Evolutionary conservation across 2,329 filamentous ascomycete species (phyloP).

Genomic region (Curvularia sp.): DNA sequence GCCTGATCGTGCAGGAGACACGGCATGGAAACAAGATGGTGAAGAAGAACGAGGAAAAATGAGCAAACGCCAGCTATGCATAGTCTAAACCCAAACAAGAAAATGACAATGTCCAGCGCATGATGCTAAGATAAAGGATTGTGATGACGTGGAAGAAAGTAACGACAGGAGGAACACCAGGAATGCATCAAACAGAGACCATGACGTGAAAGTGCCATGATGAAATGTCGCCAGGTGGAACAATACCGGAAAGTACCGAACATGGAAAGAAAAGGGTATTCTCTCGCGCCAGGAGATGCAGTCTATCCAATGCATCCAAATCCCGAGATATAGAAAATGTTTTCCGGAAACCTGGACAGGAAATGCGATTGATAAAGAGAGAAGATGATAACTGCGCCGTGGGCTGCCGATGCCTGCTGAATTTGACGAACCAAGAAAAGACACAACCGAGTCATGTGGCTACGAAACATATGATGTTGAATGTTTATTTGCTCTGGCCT

Average conservation of each 20-base stretch:
- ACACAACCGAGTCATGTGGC: slow-evolving; percentile 3
- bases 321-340: neutral
- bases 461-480: slow-evolving; percentile 3
- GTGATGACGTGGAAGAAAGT: slow-evolving; percentile 1
- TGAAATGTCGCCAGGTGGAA: neutral
- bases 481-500: slow-evolving; percentile 29
- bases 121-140: slow-evolving; percentile 13
- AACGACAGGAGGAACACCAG: slow-evolving; percentile 1
- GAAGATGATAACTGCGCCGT: neutral
- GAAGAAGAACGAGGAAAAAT: slow-evolving; percentile 8
- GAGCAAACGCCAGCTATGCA: slow-evolving; percentile 20
- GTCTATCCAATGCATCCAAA: slow-evolving; percentile 13
- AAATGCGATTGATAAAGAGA: neutral
- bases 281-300: slow-evolving; percentile 20
- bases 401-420: neutral
- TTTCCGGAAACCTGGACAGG: neutral
- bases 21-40: slow-evolving; percentile 2
- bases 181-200: slow-evolving; percentile 5
- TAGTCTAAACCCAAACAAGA: slow-evolving; percentile 11
- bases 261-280: slow-evolving; percentile 14
- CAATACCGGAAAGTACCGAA: neutral
- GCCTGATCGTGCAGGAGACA: slow-evolving; percentile 4
- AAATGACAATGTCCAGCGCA: slow-evolving; percentile 2
- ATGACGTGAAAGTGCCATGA: neutral
- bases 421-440: neutral